Evolutionary conservation across 2,329 filamentous ascomycete species (phyloP), one percentile per base, ranked within the genome.

Genomic region (Fusarium begoniae): DNA sequence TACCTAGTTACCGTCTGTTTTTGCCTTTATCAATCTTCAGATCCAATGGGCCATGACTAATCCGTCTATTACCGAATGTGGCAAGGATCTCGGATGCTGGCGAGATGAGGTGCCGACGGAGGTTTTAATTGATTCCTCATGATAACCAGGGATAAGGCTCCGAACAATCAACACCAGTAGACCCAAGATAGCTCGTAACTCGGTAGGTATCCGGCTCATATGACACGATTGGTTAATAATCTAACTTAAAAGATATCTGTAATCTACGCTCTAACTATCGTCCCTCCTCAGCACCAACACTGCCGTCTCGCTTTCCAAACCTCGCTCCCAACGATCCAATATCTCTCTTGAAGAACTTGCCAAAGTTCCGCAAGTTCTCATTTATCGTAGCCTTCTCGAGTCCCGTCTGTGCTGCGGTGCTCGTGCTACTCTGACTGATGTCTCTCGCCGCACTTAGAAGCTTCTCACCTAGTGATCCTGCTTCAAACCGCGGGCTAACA

Each of bases 321-420:
- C 93, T 85, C 17, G 89, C 90, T 5, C 93, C 92, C 73, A 96
- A 88, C 6, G 91, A 90, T 37, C 93, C 93, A 72, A 96, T 91
- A 84, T 98, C 96, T 72, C 96, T 87, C 72, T 93, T 91, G 85
- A 98, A 98, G 84, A 98, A 98, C 83, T 97, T 98, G 30, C 96
- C 96, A 83, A 99, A 94, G 81, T 94, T 98, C 85, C 94, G 95
- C 83, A 98, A 81, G 82, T 98, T 98, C 83, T 97, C 95, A 80
- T 98, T 97, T 73, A 98, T 89, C 59, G 93, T 94, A 13, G 89
- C 90, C 78, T 92, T 90, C 62, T 90, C 87, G 63, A 86, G 79
- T 22, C 83, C 85, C 20, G 75, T 85, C 70, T 84, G 83, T 43
- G 79, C 84, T 75, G 62, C 78, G n/a, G 74, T 66, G 50, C 76